Base-by-base conservation (phyloP, 2,329 filamentous ascomycete species). In the Ascochyta fabae region DNA sequence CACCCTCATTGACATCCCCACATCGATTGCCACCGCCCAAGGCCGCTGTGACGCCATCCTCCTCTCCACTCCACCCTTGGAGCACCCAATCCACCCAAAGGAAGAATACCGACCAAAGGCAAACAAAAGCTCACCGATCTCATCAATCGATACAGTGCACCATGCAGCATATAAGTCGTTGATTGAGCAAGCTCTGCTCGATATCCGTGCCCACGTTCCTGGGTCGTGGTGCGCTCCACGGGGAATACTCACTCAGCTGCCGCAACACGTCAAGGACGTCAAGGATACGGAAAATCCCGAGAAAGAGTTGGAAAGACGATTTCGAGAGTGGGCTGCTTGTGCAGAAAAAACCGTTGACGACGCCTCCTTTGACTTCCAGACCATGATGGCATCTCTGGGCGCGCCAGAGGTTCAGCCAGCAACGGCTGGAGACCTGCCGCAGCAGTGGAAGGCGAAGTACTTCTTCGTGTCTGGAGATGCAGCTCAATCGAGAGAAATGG, bases 1-100 rank as follows among this genome's bases (percentile, higher is more conserved):
- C 48, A 78, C 85, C 22, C 71, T 92, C 24, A 72, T 92, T 47
- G 90, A 93, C 66, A 84, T 92, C 41, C 89, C 90, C 23, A 78
- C 80, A 16, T 90, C 90, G 1, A 83, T 92, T 35, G 86, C 89
- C 61, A 80, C 85, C 56, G 85, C 84, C 16, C 90, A 92, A 74
- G 80, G 81, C 31, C 76, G 76, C 71, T 53, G 66, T 66, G 59
- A 80, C 79, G 53, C 75, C 79, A 53, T 75, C 72, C 65, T 79
- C 67, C 56, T 80, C 23, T 86, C 84, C 7, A 77, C 72, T 13
- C 19, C 62, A 8, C 78, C 85, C 1, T 59, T 80, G 3, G 56
- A 77, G 38, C 54, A 62, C 12, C 84, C 85, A 2, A 86, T 81
- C 60, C 40, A 72, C 74, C 49, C 83, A 23, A 64, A 80, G 2